Evolutionary conservation across 371 early-diverging fungal species (phyloP), one percentile per base, ranked within the genome.

Genomic region (Encephalitozoon hellem): DNA sequence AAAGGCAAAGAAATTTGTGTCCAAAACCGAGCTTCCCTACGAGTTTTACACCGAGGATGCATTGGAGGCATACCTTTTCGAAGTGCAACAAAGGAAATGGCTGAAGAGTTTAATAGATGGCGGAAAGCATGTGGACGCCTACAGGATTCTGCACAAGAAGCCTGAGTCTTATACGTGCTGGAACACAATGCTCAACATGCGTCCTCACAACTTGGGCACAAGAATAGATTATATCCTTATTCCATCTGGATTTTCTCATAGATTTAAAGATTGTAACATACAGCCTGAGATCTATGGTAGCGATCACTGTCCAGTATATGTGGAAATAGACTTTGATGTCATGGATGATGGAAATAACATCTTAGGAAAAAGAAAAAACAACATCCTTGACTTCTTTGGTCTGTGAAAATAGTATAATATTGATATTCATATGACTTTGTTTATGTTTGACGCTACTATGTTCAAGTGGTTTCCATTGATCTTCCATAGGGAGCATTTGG

Each of bases 291-390:
- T 91, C 3, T 77, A 88, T 72, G 94, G 94, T 0, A 89, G 90
- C n/a, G 94, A 93, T 82, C 94, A 93, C 79, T 92, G 92, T 75
- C 93, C 92, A 0, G 91, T 91, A 0, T 83, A 85, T 42, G 88
- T 87, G 0, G 87, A 87, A 39, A 81, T 92, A 9, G 67, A 73
- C 26, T 34, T 77, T 18, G 73, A 70, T 2, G 23, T 63, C 5
- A 15, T 18, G 9, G 72, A 71, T 32, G 45, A 64, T 28, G 39
- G 41, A 34, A 49, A 59, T 4, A 55, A 66, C 18, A 70, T 34
- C 42, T 15, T 68, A 28, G 18, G 41, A 23, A 49, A 49, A 9
- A 76, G 38, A 53, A 59, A 78, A 47, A 76, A 79, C 38, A 79
- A 79, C 53, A 11, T 79, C 8, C 21, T 77, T 25, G 65, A 39